These are phyloP conservation scores for Ramularia collo-cygni DNA, from an alignment of 2,329 filamentous ascomycete species.

Conservation along the genomic window DNA sequence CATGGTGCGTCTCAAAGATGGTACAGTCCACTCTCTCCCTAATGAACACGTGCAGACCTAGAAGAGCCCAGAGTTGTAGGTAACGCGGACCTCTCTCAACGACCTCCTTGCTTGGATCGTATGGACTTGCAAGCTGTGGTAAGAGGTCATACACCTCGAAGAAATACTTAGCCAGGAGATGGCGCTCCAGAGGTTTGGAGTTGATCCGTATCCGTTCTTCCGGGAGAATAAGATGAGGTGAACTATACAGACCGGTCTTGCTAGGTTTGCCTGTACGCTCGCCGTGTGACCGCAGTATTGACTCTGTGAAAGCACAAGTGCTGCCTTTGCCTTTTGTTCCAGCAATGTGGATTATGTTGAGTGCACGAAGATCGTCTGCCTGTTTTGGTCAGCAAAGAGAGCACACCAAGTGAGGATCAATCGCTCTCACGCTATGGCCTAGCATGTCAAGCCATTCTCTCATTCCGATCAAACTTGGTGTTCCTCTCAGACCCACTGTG, in stretches of 20 bases:
- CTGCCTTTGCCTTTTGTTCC: constrained; percentile 94
- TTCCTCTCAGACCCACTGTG: constrained; percentile 14
- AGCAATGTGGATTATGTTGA: constrained; percentile 65
- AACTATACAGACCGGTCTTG: constrained; percentile 68
- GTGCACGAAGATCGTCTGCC: constrained; percentile 14
- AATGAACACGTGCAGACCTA: constrained; percentile 81
- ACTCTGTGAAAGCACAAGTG: constrained; percentile 72
- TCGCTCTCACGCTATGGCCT: constrained; percentile 18
- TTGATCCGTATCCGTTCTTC: constrained; percentile 78
- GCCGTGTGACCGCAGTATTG: constrained; percentile 54
- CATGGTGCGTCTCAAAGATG: constrained; percentile 85
- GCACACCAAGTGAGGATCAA: neutral
- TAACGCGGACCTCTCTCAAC: constrained; percentile 42
- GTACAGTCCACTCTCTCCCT: constrained; percentile 66
- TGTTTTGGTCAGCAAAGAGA: constrained; percentile 4
- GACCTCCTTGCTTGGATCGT: constrained; percentile 60
- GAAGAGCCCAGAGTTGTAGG: constrained; percentile 79
- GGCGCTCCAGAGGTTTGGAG: constrained; percentile 58
- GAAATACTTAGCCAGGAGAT: constrained; percentile 67
- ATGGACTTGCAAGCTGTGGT: constrained; percentile 18
- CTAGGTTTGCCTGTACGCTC: constrained; percentile 34
- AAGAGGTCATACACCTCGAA: constrained; percentile 72
- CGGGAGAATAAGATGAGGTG: constrained; percentile 73
- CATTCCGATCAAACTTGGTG: constrained; percentile 21
- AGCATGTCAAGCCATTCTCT: constrained; percentile 17